Evolutionary conservation across 2,329 filamentous ascomycete species (phyloP).

Genomic region (Xylaria sp.): DNA sequence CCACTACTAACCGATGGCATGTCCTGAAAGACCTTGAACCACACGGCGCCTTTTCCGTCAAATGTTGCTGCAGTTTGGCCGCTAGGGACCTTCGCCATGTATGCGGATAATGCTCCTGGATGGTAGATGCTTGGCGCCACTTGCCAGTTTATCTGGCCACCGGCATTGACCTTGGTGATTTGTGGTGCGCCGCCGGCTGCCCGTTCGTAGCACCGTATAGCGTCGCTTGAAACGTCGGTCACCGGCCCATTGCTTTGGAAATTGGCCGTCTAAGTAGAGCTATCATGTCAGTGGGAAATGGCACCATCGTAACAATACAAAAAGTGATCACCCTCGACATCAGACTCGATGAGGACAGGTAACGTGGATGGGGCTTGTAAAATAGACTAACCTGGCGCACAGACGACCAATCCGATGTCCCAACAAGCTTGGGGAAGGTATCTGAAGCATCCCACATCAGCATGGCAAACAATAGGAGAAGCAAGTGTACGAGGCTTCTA

Average conservation of each 20-base stretch:
- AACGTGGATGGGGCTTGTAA: neutral
- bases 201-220: constrained; percentile 51
- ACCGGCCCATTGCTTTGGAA: constrained; percentile 51
- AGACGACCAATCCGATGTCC: constrained; percentile 40
- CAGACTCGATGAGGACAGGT: neutral
- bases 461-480: neutral
- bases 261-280: constrained; percentile 45
- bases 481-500: neutral
- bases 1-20: constrained; percentile 42
- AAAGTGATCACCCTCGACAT: neutral
- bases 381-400: constrained; percentile 39
- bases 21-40: constrained; percentile 53
- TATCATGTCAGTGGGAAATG: neutral
- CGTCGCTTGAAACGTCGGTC: constrained; percentile 46
- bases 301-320: neutral
- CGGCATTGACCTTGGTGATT: constrained; percentile 47
- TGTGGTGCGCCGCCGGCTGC: constrained; percentile 42
- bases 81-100: constrained; percentile 48
- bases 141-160: constrained; percentile 48
- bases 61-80: constrained; percentile 46
- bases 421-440: constrained; percentile 41
- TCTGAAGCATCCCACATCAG: constrained; percentile 28
- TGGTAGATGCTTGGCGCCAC: constrained; percentile 48
- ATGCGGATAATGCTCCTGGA: constrained; percentile 48
- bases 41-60: constrained; percentile 47